Evolutionary conservation across 129 eudicot genomes (phyloP), one percentile per base, ranked within the genome.

Genomic region (Logfia minima): DNA sequence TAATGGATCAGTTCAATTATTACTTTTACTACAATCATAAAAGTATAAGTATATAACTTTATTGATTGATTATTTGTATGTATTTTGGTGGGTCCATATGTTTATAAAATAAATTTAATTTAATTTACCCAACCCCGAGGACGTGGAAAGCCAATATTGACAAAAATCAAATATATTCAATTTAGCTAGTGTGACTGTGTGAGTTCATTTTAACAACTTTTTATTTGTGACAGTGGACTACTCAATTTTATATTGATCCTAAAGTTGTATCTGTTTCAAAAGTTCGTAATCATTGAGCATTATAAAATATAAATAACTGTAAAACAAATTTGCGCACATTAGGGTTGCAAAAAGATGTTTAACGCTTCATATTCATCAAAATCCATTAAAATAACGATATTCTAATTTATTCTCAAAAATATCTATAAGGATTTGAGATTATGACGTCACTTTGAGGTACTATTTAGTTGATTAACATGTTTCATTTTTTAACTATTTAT

Each of bases 131-230:
- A 68, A 55, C 74, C 41, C 69, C 58, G 60, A 68, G 41, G 69
- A 19, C 82, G 76, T 78, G 76, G 82, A 70, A 78, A 69, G 82
- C 43, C 76, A 70, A 69, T 78, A 41, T 24, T 37, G 82, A 78
- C 82, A 78, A 78, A 78, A 59, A 62, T 8, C 35, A 39, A 62
- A 62, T 29, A 61, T 39, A 62, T 75, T 23, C 45, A 61, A 63
- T 43, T 10, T 7, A 11, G 37, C 29, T 48, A 48, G 55, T 48
- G 55, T 48, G 55, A 24, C 32, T 24, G 32, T 63, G 31, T 18
- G 62, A 26, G 48, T 63, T 26, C n/a, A 51, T 63, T 24, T 8
- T 24, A 24, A 29, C 18, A 75, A 9, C 0, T 41, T 26, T 62
- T 39, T 26, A 43, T 39, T 17, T 71, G 21, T 23, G 61, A 17